Evolutionary conservation across 495 filamentous ascomycete species (phyloP).

Genomic region (Recurvomyces mirabilis): DNA sequence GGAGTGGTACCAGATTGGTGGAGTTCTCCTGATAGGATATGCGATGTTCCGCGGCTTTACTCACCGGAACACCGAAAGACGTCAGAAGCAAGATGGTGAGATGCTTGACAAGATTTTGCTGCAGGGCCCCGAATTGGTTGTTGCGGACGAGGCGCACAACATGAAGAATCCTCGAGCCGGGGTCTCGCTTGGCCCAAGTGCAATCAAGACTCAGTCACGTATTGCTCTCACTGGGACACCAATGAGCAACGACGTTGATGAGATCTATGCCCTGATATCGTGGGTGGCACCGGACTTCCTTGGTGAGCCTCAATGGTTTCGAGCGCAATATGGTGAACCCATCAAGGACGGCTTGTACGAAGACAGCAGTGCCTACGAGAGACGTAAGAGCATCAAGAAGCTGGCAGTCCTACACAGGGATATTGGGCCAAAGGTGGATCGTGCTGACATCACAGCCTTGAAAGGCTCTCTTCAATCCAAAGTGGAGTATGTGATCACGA

Average conservation of each 20-base stretch:
- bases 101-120: conserved; percentile 16
- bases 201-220: conserved; percentile 56
- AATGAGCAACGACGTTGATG: conserved; percentile 65
- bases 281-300: conserved; percentile 78
- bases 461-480: conserved; percentile 56
- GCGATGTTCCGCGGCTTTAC: conserved; percentile 47
- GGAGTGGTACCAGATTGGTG: conserved; percentile 54
- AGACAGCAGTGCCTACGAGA: conserved; percentile 46
- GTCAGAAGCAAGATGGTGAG: not conserved
- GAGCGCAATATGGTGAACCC: conserved; percentile 53
- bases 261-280: conserved; percentile 78
- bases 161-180: conserved; percentile 52
- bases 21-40: conserved; percentile 67
- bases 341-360: conserved; percentile 58
- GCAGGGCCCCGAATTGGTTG: conserved; percentile 47
- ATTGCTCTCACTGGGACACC: conserved; percentile 86
- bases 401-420: conserved; percentile 59
- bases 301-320: conserved; percentile 54
- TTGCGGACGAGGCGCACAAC: conserved; percentile 78
- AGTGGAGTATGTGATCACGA: conserved; percentile 66
- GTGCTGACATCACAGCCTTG: conserved; percentile 58
- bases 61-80: conserved; percentile 22
- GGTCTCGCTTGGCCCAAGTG: conserved; percentile 41
- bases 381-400: conserved; percentile 49
- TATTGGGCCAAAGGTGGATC: conserved; percentile 67